These are phyloP conservation scores for Globisporangium takayamanum DNA, from an alignment of 352 stramenopile genomes.

Conservation along the genomic window DNA sequence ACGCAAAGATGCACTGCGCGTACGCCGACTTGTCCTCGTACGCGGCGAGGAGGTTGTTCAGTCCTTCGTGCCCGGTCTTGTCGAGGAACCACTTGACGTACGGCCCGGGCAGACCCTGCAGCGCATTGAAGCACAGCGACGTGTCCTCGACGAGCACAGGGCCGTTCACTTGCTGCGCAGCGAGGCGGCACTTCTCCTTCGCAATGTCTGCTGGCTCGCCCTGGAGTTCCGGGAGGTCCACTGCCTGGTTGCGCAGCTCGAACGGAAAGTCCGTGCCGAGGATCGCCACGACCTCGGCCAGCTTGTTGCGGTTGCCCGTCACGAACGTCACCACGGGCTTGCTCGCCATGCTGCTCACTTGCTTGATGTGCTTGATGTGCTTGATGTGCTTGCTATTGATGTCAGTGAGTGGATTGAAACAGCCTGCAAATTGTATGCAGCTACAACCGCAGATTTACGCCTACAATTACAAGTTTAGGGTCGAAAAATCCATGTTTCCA, in stretches of 20 bases:
- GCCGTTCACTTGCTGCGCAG: constrained; percentile 78
- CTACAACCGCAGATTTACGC: no score
- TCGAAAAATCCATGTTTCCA: no score
- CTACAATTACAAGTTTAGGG: no score
- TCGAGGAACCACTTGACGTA: constrained; percentile 99
- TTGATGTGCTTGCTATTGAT: constrained; percentile 87
- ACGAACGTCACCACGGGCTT: no score
- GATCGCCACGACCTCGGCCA: constrained; percentile 69
- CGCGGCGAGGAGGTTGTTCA: constrained; percentile 92
- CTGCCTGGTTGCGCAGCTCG: constrained; percentile 86
- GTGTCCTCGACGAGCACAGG: constrained; percentile 96
- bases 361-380: constrained; percentile 79
- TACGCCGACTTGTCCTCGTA: constrained; percentile 96
- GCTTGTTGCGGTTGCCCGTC: no score
- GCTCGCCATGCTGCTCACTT: no score
- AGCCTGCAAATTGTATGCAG: no score
- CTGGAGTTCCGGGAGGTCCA: constrained; percentile 98
- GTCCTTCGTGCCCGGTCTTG: constrained; percentile 89
- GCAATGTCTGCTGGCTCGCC: constrained; percentile 94
- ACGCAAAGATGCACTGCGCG: constrained; percentile 96
- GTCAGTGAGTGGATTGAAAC: no score
- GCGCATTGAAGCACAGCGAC: constrained; percentile 95
- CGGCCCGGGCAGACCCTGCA: constrained; percentile 90
- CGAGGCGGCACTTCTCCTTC: constrained; percentile 91
- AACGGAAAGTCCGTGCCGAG: no score